A percentile compares a stretch with the other conserved stretches of the same genome.
Conservation (phyloP, 495 filamentous ascomycete genomes). For the Penicillium dipodomyicola region DNA sequence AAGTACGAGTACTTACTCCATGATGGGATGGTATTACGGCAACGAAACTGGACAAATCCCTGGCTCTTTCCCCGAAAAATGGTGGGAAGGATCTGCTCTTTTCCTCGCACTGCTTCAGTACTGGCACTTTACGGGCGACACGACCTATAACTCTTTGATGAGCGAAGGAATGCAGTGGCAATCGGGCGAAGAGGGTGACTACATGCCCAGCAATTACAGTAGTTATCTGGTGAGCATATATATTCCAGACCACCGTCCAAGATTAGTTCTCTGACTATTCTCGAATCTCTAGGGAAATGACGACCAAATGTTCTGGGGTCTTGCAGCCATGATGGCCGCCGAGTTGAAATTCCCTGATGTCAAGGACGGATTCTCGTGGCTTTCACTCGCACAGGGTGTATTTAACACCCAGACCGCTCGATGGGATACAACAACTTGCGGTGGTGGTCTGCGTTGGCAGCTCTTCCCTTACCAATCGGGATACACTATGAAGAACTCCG, state of each 20-base stretch:
- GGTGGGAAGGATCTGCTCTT: constrained; percentile 75
- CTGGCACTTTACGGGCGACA: constrained; percentile 56
- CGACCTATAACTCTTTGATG: constrained; percentile 48
- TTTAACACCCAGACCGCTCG: constrained; percentile 64
- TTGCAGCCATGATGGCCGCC: constrained; percentile 55
- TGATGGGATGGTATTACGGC: constrained; percentile 67
- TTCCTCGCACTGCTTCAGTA: constrained; percentile 50
- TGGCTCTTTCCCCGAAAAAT: constrained; percentile 55
- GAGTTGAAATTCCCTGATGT: constrained; percentile 49
- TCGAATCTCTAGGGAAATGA: constrained; percentile 46
- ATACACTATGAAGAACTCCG: constrained; percentile 64
- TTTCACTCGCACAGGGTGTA: constrained; percentile 71
- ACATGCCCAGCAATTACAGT: constrained; percentile 44
- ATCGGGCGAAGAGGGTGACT: constrained; percentile 44
- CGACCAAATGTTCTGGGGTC: constrained; percentile 58
- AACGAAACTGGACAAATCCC: constrained; percentile 59
- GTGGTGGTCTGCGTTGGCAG: constrained; percentile 58
- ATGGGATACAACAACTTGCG: constrained; percentile 49
- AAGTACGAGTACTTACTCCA: constrained; percentile 54
- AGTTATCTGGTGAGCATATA: constrained; percentile 30
- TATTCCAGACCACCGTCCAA: background rate
- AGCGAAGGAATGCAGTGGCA: constrained; percentile 49
- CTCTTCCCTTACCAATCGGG: constrained; percentile 50
- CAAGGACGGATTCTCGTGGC: constrained; percentile 59
- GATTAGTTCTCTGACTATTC: background rate